These are phyloP conservation scores for Alnus rubra DNA, from an alignment of 306 rosid genomes.

Conservation along the genomic window DNA sequence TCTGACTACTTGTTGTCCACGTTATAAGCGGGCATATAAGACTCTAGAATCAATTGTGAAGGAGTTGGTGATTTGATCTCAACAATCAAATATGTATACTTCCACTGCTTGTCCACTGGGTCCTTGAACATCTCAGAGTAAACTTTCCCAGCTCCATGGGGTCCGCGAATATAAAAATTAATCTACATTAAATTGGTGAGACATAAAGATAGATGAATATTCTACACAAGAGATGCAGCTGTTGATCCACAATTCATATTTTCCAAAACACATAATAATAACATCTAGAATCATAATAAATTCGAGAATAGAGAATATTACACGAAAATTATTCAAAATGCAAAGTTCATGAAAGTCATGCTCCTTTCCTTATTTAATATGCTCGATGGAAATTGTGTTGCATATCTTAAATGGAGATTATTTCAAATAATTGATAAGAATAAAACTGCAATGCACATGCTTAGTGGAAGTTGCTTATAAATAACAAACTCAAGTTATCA, in stretches of 20 bases:
- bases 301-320: not conserved
- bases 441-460: not conserved
- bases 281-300: not conserved
- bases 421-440: not conserved
- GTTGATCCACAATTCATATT: conserved; percentile 14
- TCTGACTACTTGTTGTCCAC: conserved; percentile 33
- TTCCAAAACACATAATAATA: not conserved
- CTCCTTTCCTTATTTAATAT: not conserved
- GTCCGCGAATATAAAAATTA: conserved; percentile 86
- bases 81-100: conserved; percentile 79
- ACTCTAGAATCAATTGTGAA: conserved; percentile 81
- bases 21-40: conserved; percentile 69
- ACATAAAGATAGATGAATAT: conserved; percentile 18
- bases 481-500: not conserved
- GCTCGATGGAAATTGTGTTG: not conserved
- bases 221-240: conserved; percentile 6
- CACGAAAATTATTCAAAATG: not conserved
- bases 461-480: conserved; percentile 4
- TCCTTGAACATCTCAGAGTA: conserved; percentile 86
- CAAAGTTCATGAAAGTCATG: not conserved
- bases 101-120: conserved; percentile 68
- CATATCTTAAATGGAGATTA: not conserved
- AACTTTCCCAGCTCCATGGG: conserved; percentile 89
- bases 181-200: conserved; percentile 49
- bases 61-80: conserved; percentile 79